Conservation (phyloP, 2,329 filamentous ascomycete species). For the Ampelomyces quisqualis region DNA sequence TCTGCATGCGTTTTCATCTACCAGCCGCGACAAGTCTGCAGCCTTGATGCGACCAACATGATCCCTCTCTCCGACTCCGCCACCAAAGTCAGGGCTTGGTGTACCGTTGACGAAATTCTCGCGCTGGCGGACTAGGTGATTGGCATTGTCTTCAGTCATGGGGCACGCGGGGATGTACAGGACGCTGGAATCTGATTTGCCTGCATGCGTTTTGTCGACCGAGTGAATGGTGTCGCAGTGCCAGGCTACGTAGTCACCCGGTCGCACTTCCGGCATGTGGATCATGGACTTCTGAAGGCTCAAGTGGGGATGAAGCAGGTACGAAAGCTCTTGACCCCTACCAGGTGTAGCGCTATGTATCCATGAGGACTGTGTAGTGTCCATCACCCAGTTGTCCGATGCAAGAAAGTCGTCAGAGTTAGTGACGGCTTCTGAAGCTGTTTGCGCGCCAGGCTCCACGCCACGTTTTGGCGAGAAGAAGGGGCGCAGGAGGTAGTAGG, state of each 20-base stretch:
- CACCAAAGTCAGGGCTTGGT: constrained; percentile 53
- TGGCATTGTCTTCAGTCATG: constrained; percentile 70
- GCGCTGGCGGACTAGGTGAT: constrained; percentile 70
- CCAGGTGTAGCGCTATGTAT: constrained; percentile 72
- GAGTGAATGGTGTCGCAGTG: constrained; percentile 81
- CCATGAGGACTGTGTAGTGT: constrained; percentile 55
- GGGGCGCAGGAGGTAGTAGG: constrained; percentile 78
- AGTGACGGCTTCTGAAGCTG: constrained; percentile 30
- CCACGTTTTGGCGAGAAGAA: constrained; percentile 67
- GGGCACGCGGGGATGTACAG: constrained; percentile 88
- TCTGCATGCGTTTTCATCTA: constrained; percentile 52
- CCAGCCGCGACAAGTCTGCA: constrained; percentile 42
- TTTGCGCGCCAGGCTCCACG: constrained; percentile 37
- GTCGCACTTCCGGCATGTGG: constrained; percentile 65
- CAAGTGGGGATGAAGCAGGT: constrained; percentile 68
- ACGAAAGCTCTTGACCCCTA: constrained; percentile 67
- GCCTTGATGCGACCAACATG: constrained; percentile 48
- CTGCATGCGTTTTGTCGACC: constrained; percentile 76
- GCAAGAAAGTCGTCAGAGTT: constrained; percentile 49
- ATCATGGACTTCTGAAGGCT: constrained; percentile 69
- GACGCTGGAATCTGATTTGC: constrained; percentile 74
- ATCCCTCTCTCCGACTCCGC: constrained; percentile 63
- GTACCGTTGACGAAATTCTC: constrained; percentile 66
- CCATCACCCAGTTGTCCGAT: constrained; percentile 62
- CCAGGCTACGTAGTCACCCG: constrained; percentile 76